phyloP scores from a whole-genome alignment of 139 green algal species.

The Chlamydomonas schloesseri region DNA sequence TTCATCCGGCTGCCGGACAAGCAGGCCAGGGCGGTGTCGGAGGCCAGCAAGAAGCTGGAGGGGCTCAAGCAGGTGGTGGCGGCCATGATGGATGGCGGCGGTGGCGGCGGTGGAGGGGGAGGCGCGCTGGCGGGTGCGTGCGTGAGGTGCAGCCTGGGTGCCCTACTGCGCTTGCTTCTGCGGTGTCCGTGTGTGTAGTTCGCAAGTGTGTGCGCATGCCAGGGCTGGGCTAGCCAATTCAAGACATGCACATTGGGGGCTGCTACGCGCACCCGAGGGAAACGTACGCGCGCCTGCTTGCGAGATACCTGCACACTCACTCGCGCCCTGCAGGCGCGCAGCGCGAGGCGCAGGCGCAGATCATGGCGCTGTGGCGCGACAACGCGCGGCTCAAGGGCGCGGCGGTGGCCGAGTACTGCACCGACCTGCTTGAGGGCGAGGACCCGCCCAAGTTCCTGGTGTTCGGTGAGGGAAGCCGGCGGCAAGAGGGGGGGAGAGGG shows the following conservation, averaged over 20 bases:
- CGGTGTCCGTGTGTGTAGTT: too few species aligned
- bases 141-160: too few species aligned
- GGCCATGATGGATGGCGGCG: conserved; percentile 2
- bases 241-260: too few species aligned
- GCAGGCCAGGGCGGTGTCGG: background rate
- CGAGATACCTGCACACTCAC: too few species aligned
- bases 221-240: too few species aligned
- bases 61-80: conserved; percentile 14
- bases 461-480: conserved; percentile 68
- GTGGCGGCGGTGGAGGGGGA: background rate
- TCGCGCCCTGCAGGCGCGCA: conserved; percentile 40
- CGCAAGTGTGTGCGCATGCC: too few species aligned
- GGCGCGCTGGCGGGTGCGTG: too few species aligned
- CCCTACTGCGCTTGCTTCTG: too few species aligned
- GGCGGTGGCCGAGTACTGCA: conserved; percentile 69
- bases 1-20: conserved; percentile 18
- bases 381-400: conserved; percentile 79
- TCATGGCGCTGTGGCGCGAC: conserved; percentile 77
- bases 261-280: too few species aligned
- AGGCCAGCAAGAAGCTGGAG: background rate
- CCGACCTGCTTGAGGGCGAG: conserved; percentile 60
- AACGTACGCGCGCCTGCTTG: too few species aligned
- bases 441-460: conserved; percentile 89
- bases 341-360: conserved; percentile 51
- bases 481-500: too few species aligned